Conservation (phyloP, 2,329 filamentous ascomycete species). For the Sclerotinia borealis region DNA sequence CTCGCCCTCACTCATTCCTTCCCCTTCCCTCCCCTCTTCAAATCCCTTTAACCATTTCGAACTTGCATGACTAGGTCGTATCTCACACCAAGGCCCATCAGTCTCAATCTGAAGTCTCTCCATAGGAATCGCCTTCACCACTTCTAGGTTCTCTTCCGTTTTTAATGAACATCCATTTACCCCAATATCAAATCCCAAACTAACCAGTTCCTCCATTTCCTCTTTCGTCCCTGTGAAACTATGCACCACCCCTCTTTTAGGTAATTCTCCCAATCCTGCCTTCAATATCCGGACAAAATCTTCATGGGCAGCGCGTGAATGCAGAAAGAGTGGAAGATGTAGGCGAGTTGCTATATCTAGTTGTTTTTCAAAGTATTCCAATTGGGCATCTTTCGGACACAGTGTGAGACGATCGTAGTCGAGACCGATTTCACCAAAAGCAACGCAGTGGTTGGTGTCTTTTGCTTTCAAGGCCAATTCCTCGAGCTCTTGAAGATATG, state of each 20-base stretch:
- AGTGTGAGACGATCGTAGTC: conserved; percentile 91
- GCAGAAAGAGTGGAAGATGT: conserved; percentile 81
- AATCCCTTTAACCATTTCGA: conserved; percentile 27
- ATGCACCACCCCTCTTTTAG: conserved; percentile 79
- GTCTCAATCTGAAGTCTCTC: conserved; percentile 89
- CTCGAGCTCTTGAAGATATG: conserved; percentile 52
- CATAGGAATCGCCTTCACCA: conserved; percentile 73
- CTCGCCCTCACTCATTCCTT: conserved; percentile 17
- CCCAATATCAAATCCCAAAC: conserved; percentile 81
- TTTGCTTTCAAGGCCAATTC: conserved; percentile 52
- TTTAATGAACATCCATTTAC: conserved; percentile 96
- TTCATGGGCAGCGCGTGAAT: conserved; percentile 77
- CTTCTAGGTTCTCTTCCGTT: conserved; percentile 81
- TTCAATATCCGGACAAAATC: conserved; percentile 75
- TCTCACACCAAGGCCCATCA: conserved; percentile 96
- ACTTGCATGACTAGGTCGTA: conserved; percentile 80
- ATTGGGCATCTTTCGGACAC: conserved; percentile 70
- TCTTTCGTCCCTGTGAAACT: conserved; percentile 85
- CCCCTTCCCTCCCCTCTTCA: conserved; percentile 21
- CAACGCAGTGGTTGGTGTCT: conserved; percentile 46
- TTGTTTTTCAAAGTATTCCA: conserved; percentile 80
- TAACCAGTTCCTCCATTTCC: conserved; percentile 77
- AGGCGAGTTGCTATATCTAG: conserved; percentile 46
- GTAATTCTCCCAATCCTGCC: conserved; percentile 56
- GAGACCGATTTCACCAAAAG: conserved; percentile 91